phyloP scores from a whole-genome alignment of 768 basidiomycete species.

The Phanerodontia chrysosporium region DNA sequence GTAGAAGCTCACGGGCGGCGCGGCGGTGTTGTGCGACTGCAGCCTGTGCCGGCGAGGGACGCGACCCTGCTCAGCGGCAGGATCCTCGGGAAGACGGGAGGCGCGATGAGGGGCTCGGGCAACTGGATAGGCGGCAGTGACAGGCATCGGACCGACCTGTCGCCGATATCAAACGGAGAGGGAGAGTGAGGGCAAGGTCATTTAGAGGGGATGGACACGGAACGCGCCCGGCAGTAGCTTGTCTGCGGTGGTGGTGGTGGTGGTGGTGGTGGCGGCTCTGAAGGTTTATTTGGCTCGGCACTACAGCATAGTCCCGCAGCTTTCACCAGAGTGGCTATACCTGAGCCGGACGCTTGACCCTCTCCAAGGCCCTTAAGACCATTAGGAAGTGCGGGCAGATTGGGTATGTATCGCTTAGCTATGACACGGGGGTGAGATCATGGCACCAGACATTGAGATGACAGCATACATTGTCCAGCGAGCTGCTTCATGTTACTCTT shows the following conservation, averaged over 20 bases:
- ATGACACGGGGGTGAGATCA: not conserved
- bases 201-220: conserved; percentile 1
- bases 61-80: conserved; percentile 56
- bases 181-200: not conserved
- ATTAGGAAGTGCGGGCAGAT: conserved; percentile 68
- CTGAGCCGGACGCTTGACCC: conserved; percentile 11
- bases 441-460: not conserved
- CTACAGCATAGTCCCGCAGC: conserved; percentile 27
- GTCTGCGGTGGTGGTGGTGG: not conserved
- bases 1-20: conserved; percentile 30
- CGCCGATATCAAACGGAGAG: not conserved
- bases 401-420: conserved; percentile 56
- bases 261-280: not conserved
- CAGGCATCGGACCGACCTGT: conserved; percentile 1
- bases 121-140: conserved; percentile 8
- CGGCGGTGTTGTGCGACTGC: conserved; percentile 28
- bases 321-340: conserved; percentile 34
- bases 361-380: conserved; percentile 72
- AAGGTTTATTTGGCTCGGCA: not conserved
- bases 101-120: not conserved
- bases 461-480: conserved; percentile 10
- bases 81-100: conserved; percentile 51
- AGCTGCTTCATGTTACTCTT: conserved; percentile 10
- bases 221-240: conserved; percentile 2
- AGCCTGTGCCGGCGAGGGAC: conserved; percentile 63